A percentile compares a stretch with the other conserved stretches of the same genome.
phyloP scores from a whole-genome alignment of 2,329 filamentous ascomycete genomes.

The Coniosporium tulheliwenetii region DNA sequence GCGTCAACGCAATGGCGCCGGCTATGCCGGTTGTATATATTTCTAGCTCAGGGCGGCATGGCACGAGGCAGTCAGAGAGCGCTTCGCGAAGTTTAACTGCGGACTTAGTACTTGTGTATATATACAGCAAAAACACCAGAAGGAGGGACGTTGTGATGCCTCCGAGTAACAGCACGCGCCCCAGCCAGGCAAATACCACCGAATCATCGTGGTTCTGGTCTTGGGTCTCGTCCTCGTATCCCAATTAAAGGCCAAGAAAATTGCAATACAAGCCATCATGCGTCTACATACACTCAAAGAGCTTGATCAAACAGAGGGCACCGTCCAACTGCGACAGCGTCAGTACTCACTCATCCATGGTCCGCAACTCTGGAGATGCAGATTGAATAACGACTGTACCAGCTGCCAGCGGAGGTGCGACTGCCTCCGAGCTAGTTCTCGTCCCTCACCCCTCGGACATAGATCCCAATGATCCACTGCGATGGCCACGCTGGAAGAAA shows the following conservation, averaged over 20 bases:
- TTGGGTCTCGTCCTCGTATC: slow-evolving; percentile 7
- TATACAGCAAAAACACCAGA: no score
- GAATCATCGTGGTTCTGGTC: slow-evolving; percentile 7
- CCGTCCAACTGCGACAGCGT: slow-evolving; percentile 18
- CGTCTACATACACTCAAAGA: slow-evolving; percentile 17
- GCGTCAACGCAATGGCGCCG: no score
- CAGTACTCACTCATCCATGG: not conserved
- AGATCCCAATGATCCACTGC: slow-evolving; percentile 32
- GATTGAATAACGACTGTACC: not conserved
- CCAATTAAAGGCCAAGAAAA: slow-evolving; percentile 4
- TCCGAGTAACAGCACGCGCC: slow-evolving; percentile 4
- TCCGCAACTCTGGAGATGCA: no score
- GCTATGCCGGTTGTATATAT: no score
- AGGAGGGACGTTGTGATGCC: no score
- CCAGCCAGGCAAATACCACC: slow-evolving; percentile 3
- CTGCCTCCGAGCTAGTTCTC: slow-evolving; percentile 20
- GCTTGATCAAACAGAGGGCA: slow-evolving; percentile 21
- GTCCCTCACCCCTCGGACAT: slow-evolving; percentile 31
- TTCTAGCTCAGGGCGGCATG: no score
- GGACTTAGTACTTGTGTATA: no score
- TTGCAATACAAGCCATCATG: slow-evolving; percentile 8
- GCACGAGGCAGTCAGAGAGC: no score
- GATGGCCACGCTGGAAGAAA: slow-evolving; percentile 33
- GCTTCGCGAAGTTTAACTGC: no score
- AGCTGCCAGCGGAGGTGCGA: slow-evolving; percentile 5